phyloP scores from a whole-genome alignment of 257 asterid species.

The Solanum dulcamara region DNA sequence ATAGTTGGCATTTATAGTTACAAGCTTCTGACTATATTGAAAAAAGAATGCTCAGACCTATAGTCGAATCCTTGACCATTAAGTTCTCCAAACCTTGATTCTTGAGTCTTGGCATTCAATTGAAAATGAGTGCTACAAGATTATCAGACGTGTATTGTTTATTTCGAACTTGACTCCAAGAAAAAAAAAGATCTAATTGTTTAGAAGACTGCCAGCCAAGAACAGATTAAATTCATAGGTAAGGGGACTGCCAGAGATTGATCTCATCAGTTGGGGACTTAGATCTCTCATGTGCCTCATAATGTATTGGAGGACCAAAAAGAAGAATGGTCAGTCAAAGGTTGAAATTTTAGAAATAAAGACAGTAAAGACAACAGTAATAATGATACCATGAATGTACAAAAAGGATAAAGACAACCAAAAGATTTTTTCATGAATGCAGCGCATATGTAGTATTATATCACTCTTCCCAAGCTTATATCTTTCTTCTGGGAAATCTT shows the following conservation, averaged over 20 bases:
- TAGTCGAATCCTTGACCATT: neutral
- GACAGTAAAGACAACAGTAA: neutral
- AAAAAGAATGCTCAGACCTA: neutral
- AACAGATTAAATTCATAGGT: neutral
- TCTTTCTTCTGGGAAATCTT: neutral
- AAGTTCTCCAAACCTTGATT: neutral
- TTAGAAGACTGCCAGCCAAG: neutral
- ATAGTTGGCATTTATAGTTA: neutral
- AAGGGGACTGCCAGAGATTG: neutral
- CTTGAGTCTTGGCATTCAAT: neutral
- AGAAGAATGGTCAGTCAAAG: neutral
- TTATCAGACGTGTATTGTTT: neutral
- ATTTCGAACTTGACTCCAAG: neutral
- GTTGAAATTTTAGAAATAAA: neutral
- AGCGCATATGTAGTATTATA: neutral
- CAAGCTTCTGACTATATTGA: neutral
- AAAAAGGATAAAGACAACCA: neutral
- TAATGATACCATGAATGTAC: neutral
- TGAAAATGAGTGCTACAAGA: neutral
- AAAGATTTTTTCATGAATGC: neutral
- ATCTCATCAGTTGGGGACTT: neutral
- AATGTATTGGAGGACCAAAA: neutral
- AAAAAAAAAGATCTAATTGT: neutral
- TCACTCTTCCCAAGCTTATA: neutral
- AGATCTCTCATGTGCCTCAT: neutral